A percentile compares a stretch with the other conserved stretches of the same genome.
Conservation (phyloP, 805 yeast species). For the Crinitomyces ghanaensis region DNA sequence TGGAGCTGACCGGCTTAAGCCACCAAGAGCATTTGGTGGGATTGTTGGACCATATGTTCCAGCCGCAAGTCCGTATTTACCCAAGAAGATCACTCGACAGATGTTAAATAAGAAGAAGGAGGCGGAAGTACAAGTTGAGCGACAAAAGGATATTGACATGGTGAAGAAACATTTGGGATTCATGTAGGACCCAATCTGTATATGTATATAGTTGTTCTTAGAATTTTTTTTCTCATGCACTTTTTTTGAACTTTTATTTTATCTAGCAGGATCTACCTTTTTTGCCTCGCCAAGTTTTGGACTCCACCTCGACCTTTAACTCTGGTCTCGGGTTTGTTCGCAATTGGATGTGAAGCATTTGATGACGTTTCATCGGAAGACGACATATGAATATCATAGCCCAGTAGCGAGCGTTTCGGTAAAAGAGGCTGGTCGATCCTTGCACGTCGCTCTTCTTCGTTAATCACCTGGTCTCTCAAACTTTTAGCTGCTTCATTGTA, state of each 20-base stretch:
- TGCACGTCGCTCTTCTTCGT: conserved; percentile 19
- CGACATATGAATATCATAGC: conserved; percentile 8
- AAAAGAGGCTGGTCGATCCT: conserved; percentile 8
- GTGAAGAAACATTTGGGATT: conserved; percentile 31
- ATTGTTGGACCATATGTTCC: conserved; percentile 47
- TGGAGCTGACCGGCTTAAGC: conserved; percentile 62
- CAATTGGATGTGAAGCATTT: neutral
- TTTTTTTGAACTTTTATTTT: neutral
- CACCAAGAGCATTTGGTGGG: conserved; percentile 67
- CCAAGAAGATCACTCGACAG: conserved; percentile 36
- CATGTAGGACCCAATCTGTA: conserved; percentile 8
- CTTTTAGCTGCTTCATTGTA: conserved; percentile 20
- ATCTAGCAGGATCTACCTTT: neutral
- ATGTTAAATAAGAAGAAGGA: conserved; percentile 35
- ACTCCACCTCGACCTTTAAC: conserved; percentile 16
- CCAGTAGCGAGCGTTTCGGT: conserved; percentile 9
- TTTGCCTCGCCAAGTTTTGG: conserved; percentile 9
- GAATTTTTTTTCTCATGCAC: neutral
- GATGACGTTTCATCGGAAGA: neutral
- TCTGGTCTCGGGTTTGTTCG: conserved; percentile 7
- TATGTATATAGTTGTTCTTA: conserved; percentile 8
- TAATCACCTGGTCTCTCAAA: conserved; percentile 14
- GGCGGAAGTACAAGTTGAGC: conserved; percentile 22
- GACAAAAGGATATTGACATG: conserved; percentile 25
- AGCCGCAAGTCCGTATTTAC: conserved; percentile 55